Evolutionary conservation across 495 filamentous ascomycete genomes (phyloP), one percentile per base, ranked within the genome.

Genomic region (Penicilliopsis zonata): DNA sequence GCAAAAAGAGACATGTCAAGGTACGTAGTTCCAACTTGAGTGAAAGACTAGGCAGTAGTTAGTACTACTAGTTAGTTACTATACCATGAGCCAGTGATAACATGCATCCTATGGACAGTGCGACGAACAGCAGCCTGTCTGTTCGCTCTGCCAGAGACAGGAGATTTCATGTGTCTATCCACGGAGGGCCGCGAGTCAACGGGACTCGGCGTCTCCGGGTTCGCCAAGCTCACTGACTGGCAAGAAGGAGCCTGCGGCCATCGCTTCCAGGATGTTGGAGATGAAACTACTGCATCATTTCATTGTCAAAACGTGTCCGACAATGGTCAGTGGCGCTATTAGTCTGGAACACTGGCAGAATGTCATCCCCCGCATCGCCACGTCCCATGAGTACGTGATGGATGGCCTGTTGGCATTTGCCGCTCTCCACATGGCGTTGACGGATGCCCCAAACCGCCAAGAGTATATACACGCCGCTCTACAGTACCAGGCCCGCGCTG

Each of bases 371-470:
- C 56, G 55, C 5, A 47, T 67, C 32, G 67, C 64, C 1, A 52
- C 59, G 13, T 38, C 52, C 0, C 53, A 59, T 37, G 51, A 55
- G 0, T 70, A 59, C 32, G 41, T 69, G 7, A 43, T 70, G 30
- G 64, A 69, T 37, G 57, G 54, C 30, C 49, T 70, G 5, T 43
- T 69, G 3, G 55, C 56, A 3, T 52, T 55, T 22, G n/a, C 54
- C 2, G 53, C 61, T 22, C 13, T 36, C 7, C 41, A 46, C 13
- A 46, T 23, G 21, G 21, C 21, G 21, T 23, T 23, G 6, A 23
- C 6, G 6, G 21, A 59, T 14, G 45, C 46, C n/a, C 40, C 41
- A 3, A 23, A 24, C 9, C 59, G 54, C 54, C 25, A 60, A 8
- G n/a, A n/a, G n/a, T n/a, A n/a, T n/a, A n/a, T n/a, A n/a, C 50